Conservation (phyloP, 805 yeast genomes). For the Candida coleopterorum region DNA sequence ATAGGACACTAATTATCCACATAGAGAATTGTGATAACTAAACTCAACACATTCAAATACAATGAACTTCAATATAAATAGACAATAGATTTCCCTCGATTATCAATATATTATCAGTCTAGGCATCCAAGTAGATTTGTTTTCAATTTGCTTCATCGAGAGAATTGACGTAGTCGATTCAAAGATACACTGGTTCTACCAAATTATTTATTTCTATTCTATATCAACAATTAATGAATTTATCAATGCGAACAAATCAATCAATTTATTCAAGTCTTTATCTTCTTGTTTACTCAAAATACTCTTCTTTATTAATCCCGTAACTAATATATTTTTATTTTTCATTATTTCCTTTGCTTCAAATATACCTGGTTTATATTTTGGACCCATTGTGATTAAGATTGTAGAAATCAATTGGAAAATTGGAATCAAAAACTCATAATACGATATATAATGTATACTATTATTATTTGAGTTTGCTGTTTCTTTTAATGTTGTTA, state of each 20-base stretch:
- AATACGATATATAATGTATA: constrained; percentile 42
- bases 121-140: no score
- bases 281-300: constrained; percentile 22
- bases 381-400: constrained; percentile 71
- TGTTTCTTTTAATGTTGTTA: constrained; percentile 29
- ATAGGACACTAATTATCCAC: no score
- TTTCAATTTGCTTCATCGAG: no score
- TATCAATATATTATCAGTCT: no score
- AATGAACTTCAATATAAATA: no score
- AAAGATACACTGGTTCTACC: no score
- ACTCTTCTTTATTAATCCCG: constrained; percentile 61
- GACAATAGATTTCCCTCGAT: no score
- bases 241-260: constrained; percentile 49
- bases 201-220: no score
- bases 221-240: constrained; percentile 35
- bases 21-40: no score
- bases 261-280: constrained; percentile 42
- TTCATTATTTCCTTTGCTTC: constrained; percentile 49
- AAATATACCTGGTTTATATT: constrained; percentile 53
- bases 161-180: no score
- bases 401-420: constrained; percentile 69
- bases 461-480: constrained; percentile 6
- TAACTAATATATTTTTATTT: constrained; percentile 50
- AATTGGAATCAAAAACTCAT: constrained; percentile 66
- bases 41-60: no score